Percentiles rank a stretch among this genome's conserved stretches.
These are phyloP conservation scores for Debaryomyces singareniensis DNA, from an alignment of 1,139 yeast species.

Conservation along the genomic window DNA sequence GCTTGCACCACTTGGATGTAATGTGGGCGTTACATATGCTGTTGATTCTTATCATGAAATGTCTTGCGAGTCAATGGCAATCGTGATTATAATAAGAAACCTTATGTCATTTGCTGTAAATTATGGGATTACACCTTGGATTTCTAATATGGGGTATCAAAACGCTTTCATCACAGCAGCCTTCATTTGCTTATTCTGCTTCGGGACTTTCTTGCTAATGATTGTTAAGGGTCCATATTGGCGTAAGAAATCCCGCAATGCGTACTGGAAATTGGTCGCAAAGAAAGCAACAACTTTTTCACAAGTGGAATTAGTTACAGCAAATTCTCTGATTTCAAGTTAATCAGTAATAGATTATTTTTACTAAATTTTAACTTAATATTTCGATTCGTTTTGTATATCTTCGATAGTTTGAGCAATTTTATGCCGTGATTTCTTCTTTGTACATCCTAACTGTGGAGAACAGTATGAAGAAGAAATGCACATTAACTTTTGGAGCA, in stretches of 20 bases:
- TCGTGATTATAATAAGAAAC: constrained; percentile 17
- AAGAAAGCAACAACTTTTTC: neutral
- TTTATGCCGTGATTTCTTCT: too few relatives aligned
- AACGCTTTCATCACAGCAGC: constrained; percentile 15
- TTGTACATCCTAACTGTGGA: too few relatives aligned
- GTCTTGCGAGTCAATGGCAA: constrained; percentile 16
- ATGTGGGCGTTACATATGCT: constrained; percentile 16
- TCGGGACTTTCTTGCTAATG: constrained; percentile 16
- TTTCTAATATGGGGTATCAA: constrained; percentile 14
- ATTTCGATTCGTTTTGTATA: too few relatives aligned
- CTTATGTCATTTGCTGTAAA: constrained; percentile 16
- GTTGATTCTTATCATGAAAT: constrained; percentile 17
- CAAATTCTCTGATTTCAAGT: too few relatives aligned
- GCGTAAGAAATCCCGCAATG: constrained; percentile 12
- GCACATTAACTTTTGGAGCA: too few relatives aligned
- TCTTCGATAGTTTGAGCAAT: too few relatives aligned
- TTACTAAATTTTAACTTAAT: too few relatives aligned
- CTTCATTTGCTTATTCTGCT: constrained; percentile 11
- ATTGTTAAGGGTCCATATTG: constrained; percentile 17
- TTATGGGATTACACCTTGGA: constrained; percentile 19
- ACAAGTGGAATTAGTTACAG: too few relatives aligned
- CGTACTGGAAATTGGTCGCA: constrained; percentile 16
- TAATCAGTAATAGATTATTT: too few relatives aligned
- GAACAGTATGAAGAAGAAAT: too few relatives aligned
- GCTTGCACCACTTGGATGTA: constrained; percentile 16